phyloP scores from a whole-genome alignment of 2,329 filamentous ascomycete genomes.

The Myriosclerotinia curreyana region DNA sequence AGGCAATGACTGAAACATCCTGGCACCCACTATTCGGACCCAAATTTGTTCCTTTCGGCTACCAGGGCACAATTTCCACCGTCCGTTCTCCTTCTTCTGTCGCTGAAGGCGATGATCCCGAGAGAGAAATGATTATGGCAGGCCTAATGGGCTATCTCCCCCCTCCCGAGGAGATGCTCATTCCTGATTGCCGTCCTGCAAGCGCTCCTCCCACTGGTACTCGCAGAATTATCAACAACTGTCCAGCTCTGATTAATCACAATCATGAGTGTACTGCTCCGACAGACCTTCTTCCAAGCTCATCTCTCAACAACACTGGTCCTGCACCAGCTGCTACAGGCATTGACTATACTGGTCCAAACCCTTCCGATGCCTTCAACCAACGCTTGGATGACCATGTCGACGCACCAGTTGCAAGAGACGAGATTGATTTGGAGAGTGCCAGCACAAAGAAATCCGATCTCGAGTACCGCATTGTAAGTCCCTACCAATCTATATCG shows the following conservation, averaged over 20 bases:
- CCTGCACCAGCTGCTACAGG: background rate
- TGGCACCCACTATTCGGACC: no score
- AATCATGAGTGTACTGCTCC: background rate
- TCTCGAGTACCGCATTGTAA: background rate
- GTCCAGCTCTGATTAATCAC: background rate
- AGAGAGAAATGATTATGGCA: no score
- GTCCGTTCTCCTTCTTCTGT: no score
- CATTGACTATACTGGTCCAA: background rate
- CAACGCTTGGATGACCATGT: background rate
- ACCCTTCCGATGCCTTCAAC: background rate
- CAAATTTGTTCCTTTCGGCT: no score
- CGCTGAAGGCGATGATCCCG: no score
- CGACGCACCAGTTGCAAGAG: background rate
- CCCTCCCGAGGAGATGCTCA: no score
- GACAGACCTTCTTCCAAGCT: background rate
- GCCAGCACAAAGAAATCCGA: background rate
- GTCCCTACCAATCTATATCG: background rate
- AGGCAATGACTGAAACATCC: background rate
- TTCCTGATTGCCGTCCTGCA: background rate
- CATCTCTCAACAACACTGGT: background rate
- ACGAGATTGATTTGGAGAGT: background rate
- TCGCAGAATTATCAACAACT: background rate
- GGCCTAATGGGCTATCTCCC: no score
- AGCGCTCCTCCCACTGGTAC: background rate
- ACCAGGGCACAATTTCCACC: no score